Base-by-base conservation (phyloP, 1,284 basidiomycete genomes). In the Exobasidium rhododendri region DNA sequence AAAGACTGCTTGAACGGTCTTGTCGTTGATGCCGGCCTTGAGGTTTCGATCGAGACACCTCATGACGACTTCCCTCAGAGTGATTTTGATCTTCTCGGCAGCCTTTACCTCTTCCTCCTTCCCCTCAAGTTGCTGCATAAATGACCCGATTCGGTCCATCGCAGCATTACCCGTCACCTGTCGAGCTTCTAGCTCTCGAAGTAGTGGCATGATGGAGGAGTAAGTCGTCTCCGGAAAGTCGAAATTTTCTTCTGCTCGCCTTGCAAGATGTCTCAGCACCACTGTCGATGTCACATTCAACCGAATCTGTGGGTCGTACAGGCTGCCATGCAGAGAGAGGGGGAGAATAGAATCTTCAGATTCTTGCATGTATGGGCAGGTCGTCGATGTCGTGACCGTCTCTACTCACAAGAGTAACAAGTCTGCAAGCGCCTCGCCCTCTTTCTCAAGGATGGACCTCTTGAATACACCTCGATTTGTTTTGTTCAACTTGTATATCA, bases 31-130 rank as follows among this genome's bases (percentile, higher is more conserved):
- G 6, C 51, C 51, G 14, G 26, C 51, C 22, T 40, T 30, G 51
- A 54, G 51, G 30, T 54, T 54, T 28, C 51, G 51, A 54, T 54
- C 24, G 28, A 54, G 51, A 20, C 51, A 54, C 6, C 51, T 7
- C 29, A 30, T 31, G 51, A 54, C 14, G 10, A 30, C 28, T 13
- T 54, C 51, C 17, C 7, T 13, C n/a, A 54, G n/a, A 14, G 51
- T 11, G 13, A 54, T 13, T 6, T 47, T 40, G 17, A 10, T 40
- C 35, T 40, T 40, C 10, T 40, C 17, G 35, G 35, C 7, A 7
- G 7, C 35, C 17, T 40, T 40, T 40, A 40, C 7, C 7, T 7
- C 35, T 17, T 40, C 17, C 17, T 40, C 35, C 7, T 17, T 17
- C 7, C 17, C 17, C 17, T 40, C 35, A 17, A 40, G 7, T 40